Percentiles rank a stretch among this genome's conserved stretches.
Conservation (phyloP, 305 asterid genomes). For the Striga hermonthica region DNA sequence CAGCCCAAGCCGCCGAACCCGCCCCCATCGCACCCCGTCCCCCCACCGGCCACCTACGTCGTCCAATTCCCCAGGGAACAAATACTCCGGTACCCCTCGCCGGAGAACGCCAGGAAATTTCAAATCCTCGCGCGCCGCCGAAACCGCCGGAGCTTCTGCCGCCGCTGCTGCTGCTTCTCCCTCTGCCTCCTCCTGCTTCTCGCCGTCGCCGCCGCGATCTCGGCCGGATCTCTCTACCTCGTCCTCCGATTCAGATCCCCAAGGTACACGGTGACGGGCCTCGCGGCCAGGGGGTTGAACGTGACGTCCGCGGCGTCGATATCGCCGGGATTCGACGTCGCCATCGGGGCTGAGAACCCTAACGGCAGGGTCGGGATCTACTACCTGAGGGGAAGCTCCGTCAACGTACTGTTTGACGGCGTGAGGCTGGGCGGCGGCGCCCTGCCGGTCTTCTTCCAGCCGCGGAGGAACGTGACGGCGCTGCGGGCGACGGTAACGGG, state of each 20-base stretch:
- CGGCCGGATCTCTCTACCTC: conserved; percentile 58
- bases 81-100: conserved; percentile 52
- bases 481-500: conserved; percentile 40
- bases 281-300: conserved; percentile 45
- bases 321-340: conserved; percentile 48
- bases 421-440: conserved; percentile 42
- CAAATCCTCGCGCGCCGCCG: conserved; percentile 31
- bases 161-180: conserved; percentile 44
- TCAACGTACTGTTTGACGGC: conserved; percentile 37
- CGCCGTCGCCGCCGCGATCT: conserved; percentile 35
- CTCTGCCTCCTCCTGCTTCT: conserved; percentile 37
- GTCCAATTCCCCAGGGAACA: conserved; percentile 61
- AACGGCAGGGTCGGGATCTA: conserved; percentile 51
- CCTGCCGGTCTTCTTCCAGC: conserved; percentile 51
- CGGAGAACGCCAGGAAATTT: conserved; percentile 43
- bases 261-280: conserved; percentile 36
- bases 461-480: conserved; percentile 50
- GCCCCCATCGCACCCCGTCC: conserved; percentile 10
- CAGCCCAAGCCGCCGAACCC: conserved; percentile 8
- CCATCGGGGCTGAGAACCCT: conserved; percentile 49
- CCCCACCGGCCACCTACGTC: conserved; percentile 43
- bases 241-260: conserved; percentile 57
- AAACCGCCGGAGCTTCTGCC: conserved; percentile 44
- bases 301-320: conserved; percentile 40
- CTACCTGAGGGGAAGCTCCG: conserved; percentile 39